Evolutionary conservation across 345 rosid genomes (phyloP).

Genomic region (Citrus sp.): DNA sequence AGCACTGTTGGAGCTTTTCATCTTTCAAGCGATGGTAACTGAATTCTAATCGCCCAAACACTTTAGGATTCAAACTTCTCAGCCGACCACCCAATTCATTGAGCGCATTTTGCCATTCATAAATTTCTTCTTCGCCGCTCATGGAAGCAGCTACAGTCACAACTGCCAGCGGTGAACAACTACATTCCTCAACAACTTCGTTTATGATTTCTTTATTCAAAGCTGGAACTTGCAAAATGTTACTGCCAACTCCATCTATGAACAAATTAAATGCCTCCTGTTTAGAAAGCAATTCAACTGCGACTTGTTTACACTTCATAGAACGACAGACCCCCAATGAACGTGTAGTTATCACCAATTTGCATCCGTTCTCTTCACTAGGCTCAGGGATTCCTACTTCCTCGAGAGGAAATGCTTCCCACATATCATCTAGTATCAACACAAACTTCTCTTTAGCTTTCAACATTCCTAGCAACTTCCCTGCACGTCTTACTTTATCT

Average conservation of each 20-base stretch:
- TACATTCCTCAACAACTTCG: not conserved
- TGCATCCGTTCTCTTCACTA: not conserved
- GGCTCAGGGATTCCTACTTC: constrained; percentile 12
- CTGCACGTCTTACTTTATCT: constrained; percentile 3
- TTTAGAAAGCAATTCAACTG: constrained; percentile 1
- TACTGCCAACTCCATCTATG: not conserved
- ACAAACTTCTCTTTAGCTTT: not conserved
- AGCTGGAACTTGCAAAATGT: not conserved
- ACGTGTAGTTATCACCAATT: not conserved
- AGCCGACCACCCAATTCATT: not conserved
- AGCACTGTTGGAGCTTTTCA: not conserved
- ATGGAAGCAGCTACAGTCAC: constrained; percentile 4
- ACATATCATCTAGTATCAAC: not conserved
- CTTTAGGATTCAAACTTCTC: too few relatives aligned
- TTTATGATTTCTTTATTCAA: not conserved
- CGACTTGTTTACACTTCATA: not conserved
- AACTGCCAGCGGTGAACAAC: constrained; percentile 10
- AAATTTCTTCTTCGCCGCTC: not conserved
- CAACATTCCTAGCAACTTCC: not conserved
- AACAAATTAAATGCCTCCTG: not conserved
- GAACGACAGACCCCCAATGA: not conserved
- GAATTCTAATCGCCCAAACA: not conserved
- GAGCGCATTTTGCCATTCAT: constrained; percentile 19
- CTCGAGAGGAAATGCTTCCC: not conserved
- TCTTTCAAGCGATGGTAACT: constrained; percentile 19